phyloP scores from a whole-genome alignment of 2,329 filamentous ascomycete genomes.

The Sporothrix euskadiensis region DNA sequence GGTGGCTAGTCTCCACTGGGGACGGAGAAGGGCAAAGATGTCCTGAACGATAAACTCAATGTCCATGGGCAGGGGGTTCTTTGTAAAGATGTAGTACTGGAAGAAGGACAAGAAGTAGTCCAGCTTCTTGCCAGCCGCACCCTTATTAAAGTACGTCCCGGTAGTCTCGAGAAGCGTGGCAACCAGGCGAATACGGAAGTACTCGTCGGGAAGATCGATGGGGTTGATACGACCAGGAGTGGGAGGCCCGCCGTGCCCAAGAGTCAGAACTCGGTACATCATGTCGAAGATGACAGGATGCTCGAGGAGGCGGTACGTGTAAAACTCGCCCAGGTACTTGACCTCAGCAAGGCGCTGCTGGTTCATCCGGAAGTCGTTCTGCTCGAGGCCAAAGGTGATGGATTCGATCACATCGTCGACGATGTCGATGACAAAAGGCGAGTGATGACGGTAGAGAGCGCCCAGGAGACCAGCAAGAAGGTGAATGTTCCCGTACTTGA shows the following conservation, averaged over 20 bases:
- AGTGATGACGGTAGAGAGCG: conserved; percentile 87
- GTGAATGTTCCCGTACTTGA: conserved; percentile 97
- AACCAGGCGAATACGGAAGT: conserved; percentile 89
- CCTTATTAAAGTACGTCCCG: conserved; percentile 93
- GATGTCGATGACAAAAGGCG: conserved; percentile 84
- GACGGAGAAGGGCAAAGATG: conserved; percentile 78
- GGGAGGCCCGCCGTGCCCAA: conserved; percentile 84
- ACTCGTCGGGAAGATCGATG: conserved; percentile 89
- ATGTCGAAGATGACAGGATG: conserved; percentile 94
- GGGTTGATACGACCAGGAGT: conserved; percentile 73
- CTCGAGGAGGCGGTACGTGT: conserved; percentile 96
- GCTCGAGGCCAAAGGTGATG: conserved; percentile 82
- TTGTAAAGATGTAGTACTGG: conserved; percentile 92
- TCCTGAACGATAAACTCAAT: conserved; percentile 96
- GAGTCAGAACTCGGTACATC: conserved; percentile 90
- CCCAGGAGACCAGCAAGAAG: conserved; percentile 86
- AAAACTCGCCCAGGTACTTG: conserved; percentile 93
- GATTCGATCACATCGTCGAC: conserved; percentile 91
- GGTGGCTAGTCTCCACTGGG: conserved; percentile 86
- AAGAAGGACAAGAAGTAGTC: conserved; percentile 98
- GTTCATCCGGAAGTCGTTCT: conserved; percentile 97
- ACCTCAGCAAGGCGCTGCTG: conserved; percentile 93
- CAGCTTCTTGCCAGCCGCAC: conserved; percentile 91
- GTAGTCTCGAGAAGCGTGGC: conserved; percentile 91
- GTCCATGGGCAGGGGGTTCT: conserved; percentile 89